phyloP scores from a whole-genome alignment of 2,329 filamentous ascomycete genomes.

The Grosmannia penicillata region DNA sequence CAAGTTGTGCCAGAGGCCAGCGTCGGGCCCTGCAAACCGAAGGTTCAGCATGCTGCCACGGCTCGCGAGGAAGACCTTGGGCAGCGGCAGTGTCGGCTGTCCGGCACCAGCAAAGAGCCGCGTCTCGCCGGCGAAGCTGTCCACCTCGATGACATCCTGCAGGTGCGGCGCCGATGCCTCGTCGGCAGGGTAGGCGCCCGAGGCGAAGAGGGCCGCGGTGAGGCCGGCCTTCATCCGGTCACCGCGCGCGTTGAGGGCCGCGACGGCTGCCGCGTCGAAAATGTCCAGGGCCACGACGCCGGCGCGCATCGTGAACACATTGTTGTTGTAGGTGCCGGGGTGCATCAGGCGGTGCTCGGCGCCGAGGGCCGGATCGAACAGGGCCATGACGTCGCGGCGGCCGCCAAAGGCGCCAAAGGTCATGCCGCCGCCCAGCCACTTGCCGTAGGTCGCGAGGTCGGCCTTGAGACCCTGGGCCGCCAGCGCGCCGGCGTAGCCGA shows the following conservation, averaged over 20 bases:
- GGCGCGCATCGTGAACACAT: conserved; percentile 41
- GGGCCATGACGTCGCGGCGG: conserved; percentile 49
- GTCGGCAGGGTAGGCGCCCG: conserved; percentile 14
- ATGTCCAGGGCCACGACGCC: conserved; percentile 27
- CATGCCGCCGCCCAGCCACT: conserved; percentile 43
- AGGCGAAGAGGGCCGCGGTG: conserved; percentile 16
- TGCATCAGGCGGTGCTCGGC: conserved; percentile 36
- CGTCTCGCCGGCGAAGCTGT: conserved; percentile 4
- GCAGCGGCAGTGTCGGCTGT: conserved; percentile 3
- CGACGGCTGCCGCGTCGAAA: conserved; percentile 19
- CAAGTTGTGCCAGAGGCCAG: conserved; percentile 9
- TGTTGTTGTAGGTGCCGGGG: conserved; percentile 50
- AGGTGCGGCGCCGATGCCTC: neutral
- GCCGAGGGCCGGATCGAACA: conserved; percentile 48
- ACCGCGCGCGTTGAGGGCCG: conserved; percentile 17
- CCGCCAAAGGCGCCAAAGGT: conserved; percentile 46
- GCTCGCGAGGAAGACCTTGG: conserved; percentile 11
- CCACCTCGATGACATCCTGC: conserved; percentile 5
- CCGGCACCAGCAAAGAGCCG: conserved; percentile 1
- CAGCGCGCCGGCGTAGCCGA: conserved; percentile 33
- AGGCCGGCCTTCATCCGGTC: conserved; percentile 13
- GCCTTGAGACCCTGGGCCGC: conserved; percentile 47
- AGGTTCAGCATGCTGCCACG: conserved; percentile 19
- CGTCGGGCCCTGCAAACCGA: conserved; percentile 21
- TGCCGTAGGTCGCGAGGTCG: conserved; percentile 39